Evolutionary conservation across 306 rosid species (phyloP).

Genomic region (Ziziphus jujuba): DNA sequence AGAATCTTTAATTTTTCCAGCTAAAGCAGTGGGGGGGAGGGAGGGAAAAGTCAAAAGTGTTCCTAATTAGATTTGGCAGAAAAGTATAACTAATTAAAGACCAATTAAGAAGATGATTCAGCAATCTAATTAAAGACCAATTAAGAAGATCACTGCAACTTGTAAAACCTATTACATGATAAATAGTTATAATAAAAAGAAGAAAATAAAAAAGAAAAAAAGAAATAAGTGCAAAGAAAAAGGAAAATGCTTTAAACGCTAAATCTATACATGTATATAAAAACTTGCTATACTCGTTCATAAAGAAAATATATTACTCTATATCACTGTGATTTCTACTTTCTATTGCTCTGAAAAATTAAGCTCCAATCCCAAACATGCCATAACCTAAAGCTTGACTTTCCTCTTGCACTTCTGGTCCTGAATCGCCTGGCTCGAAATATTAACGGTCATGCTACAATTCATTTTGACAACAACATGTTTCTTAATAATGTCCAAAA

Average conservation of each 20-base stretch:
- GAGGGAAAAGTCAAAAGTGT: too few species aligned
- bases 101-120: too few species aligned
- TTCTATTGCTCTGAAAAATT: background rate
- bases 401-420: conserved; percentile 53
- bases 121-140: background rate
- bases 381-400: conserved; percentile 33
- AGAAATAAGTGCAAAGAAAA: background rate
- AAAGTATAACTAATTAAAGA: too few species aligned
- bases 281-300: too few species aligned
- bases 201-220: background rate
- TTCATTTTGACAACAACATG: conserved; percentile 64
- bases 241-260: background rate
- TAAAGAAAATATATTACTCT: too few species aligned
- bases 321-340: background rate
- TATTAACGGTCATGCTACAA: conserved; percentile 43
- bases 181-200: background rate
- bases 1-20: too few species aligned
- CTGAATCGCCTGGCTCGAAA: conserved; percentile 41
- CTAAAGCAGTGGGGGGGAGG: too few species aligned
- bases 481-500: conserved; percentile 40
- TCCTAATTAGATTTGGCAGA: too few species aligned
- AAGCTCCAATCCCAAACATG: too few species aligned
- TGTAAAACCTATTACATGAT: background rate
- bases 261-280: too few species aligned
- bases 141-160: too few species aligned